A percentile compares a stretch with the other conserved stretches of the same genome.
These are phyloP conservation scores for Nakaseomyces kungkrabaensis DNA, from an alignment of 1,139 yeast species.

Conservation along the genomic window DNA sequence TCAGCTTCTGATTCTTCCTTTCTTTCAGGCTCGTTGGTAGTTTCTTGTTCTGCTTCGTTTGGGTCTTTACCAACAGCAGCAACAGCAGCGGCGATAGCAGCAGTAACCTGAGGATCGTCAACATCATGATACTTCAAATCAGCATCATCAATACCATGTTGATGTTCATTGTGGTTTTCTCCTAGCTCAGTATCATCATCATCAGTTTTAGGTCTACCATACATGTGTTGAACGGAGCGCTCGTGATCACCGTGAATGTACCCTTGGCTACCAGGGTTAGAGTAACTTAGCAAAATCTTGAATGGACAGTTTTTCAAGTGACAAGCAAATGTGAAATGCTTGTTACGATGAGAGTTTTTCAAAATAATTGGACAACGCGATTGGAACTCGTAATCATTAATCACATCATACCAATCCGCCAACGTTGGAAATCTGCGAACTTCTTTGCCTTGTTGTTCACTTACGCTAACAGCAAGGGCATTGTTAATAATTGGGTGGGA, in stretches of 20 bases:
- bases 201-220: neutral
- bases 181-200: neutral
- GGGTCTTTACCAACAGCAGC: slow-evolving; percentile 8
- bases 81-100: slow-evolving; percentile 25
- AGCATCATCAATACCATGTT: slow-evolving; percentile 5
- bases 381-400: slow-evolving; percentile 30
- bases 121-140: slow-evolving; percentile 5
- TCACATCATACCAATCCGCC: slow-evolving; percentile 28
- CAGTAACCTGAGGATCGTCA: slow-evolving; percentile 22
- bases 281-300: slow-evolving; percentile 26
- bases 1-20: slow-evolving; percentile 1
- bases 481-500: slow-evolving; percentile 29
- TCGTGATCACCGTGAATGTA: neutral
- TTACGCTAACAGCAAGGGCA: slow-evolving; percentile 19
- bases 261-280: slow-evolving; percentile 8
- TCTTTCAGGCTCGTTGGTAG: neutral
- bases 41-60: slow-evolving; percentile 3
- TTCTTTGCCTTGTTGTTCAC: slow-evolving; percentile 15
- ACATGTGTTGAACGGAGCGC: neutral
- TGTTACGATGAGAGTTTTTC: slow-evolving; percentile 29
- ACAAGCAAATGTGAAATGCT: slow-evolving; percentile 30
- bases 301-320: slow-evolving; percentile 28
- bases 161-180: slow-evolving; percentile 6
- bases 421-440: slow-evolving; percentile 18
- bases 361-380: slow-evolving; percentile 29